Evolutionary conservation across 2,329 filamentous ascomycete genomes (phyloP).

Genomic region (Thermomyces lanuginosus): DNA sequence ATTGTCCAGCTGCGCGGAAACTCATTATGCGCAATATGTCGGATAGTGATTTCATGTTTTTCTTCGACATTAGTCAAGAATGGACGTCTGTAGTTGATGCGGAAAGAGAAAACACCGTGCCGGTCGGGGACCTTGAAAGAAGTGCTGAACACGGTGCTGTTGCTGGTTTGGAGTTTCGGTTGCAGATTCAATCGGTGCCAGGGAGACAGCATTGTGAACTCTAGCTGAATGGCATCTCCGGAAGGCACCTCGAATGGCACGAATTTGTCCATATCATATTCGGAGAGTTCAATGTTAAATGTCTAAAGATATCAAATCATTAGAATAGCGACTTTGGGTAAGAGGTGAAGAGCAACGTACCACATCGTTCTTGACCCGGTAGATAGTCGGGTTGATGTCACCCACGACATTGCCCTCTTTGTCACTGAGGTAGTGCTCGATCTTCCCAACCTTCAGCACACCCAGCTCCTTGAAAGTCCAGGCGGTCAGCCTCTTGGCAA

Average conservation of each 20-base stretch:
- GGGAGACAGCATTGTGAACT: slow-evolving; percentile 96
- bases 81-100: slow-evolving; percentile 89
- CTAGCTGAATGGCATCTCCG: slow-evolving; percentile 68
- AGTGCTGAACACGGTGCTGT: slow-evolving; percentile 56
- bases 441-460: slow-evolving; percentile 65
- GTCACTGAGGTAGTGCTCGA: slow-evolving; percentile 55
- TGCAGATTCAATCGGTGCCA: slow-evolving; percentile 74
- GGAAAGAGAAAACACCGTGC: slow-evolving; percentile 98
- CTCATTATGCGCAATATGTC: slow-evolving; percentile 95
- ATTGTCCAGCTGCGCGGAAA: slow-evolving; percentile 85
- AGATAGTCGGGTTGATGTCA: slow-evolving; percentile 61
- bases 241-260: slow-evolving; percentile 54
- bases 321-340: not conserved
- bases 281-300: slow-evolving; percentile 76
- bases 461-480: slow-evolving; percentile 95
- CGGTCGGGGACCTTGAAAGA: slow-evolving; percentile 82
- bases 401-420: slow-evolving; percentile 36
- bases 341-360: slow-evolving; percentile 37
- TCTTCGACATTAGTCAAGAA: slow-evolving; percentile 82
- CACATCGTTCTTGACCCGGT: slow-evolving; percentile 91
- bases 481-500: slow-evolving; percentile 68
- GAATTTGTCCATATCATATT: slow-evolving; percentile 62
- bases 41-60: slow-evolving; percentile 85
- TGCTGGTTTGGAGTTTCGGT: slow-evolving; percentile 40
- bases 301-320: slow-evolving; percentile 34